These are phyloP conservation scores for Claviceps paspali DNA, from an alignment of 2,329 filamentous ascomycete genomes.

Conservation along the genomic window DNA sequence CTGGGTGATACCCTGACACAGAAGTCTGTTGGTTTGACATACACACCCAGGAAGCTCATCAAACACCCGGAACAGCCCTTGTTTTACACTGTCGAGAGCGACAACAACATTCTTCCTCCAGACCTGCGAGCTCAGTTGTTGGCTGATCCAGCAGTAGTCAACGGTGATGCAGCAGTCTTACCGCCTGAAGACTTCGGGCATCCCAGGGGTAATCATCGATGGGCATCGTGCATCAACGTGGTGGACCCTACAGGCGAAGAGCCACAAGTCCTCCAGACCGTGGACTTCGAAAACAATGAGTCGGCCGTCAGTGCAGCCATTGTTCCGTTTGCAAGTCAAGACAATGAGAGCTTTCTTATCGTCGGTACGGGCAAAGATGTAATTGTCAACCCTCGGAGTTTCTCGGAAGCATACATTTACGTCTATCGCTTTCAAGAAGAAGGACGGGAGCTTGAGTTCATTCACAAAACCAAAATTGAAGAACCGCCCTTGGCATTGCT, in stretches of 20 bases:
- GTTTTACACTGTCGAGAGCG: slow-evolving; percentile 89
- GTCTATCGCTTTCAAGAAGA: slow-evolving; percentile 81
- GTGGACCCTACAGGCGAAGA: slow-evolving; percentile 71
- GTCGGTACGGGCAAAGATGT: slow-evolving; percentile 92
- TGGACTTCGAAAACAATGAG: slow-evolving; percentile 81
- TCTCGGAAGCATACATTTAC: slow-evolving; percentile 69
- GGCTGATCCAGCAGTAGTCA: slow-evolving; percentile 52
- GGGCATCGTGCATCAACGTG: slow-evolving; percentile 91
- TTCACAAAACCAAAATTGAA: slow-evolving; percentile 90
- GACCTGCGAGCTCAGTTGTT: slow-evolving; percentile 63
- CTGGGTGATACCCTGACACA: slow-evolving; percentile 75
- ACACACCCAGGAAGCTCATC: slow-evolving; percentile 78
- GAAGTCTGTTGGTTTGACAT: slow-evolving; percentile 70
- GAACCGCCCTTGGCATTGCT: slow-evolving; percentile 79
- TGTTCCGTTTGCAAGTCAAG: slow-evolving; percentile 76
- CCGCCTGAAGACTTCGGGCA: slow-evolving; percentile 80
- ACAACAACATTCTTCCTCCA: slow-evolving; percentile 78
- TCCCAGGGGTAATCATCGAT: slow-evolving; percentile 66
- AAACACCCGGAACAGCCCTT: slow-evolving; percentile 77
- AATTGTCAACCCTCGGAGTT: slow-evolving; percentile 60
- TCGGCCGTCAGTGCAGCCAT: slow-evolving; percentile 75
- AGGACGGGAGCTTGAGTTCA: slow-evolving; percentile 80
- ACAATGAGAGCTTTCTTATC: slow-evolving; percentile 79
- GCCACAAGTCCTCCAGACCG: slow-evolving; percentile 50
- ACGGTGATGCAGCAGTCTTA: slow-evolving; percentile 55